Conservation (phyloP, 2,329 filamentous ascomycete species). For the Cryphonectria carpinicola region DNA sequence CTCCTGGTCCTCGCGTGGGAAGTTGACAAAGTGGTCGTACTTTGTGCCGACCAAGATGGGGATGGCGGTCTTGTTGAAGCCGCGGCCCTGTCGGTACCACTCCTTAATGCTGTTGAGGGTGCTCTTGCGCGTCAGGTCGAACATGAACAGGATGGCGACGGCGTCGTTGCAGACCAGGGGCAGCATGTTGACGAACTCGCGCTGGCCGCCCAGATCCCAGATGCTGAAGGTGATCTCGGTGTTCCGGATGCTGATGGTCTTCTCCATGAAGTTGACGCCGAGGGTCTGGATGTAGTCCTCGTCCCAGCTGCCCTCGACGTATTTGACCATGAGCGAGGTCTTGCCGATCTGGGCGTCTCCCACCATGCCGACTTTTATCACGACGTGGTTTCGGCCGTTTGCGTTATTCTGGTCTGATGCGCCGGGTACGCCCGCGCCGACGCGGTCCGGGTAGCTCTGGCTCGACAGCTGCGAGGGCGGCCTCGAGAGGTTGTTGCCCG, state of each 20-base stretch:
- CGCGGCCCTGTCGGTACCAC: slow-evolving; percentile 96
- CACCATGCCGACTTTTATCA: slow-evolving; percentile 99
- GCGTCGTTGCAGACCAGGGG: slow-evolving; percentile 99
- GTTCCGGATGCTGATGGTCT: slow-evolving; percentile 98
- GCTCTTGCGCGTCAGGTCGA: slow-evolving; percentile 96
- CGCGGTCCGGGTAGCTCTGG: slow-evolving; percentile 49
- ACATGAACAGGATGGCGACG: slow-evolving; percentile 99
- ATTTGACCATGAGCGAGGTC: slow-evolving; percentile 99
- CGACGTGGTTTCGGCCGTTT: slow-evolving; percentile 70
- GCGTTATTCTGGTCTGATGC: slow-evolving; percentile 40
- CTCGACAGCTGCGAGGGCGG: slow-evolving; percentile 59
- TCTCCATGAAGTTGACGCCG: slow-evolving; percentile 99
- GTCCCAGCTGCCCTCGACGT: slow-evolving; percentile 98
- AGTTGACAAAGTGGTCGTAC: slow-evolving; percentile 99
- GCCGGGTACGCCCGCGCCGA: slow-evolving; percentile 40
- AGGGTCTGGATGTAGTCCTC: slow-evolving; percentile 99
- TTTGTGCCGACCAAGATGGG: slow-evolving; percentile 97
- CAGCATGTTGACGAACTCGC: slow-evolving; percentile 99
- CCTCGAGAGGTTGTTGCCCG: slow-evolving; percentile 50
- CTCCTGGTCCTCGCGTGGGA: slow-evolving; percentile 94
- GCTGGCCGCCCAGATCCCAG: slow-evolving; percentile 96
- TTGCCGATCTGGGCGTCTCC: slow-evolving; percentile 99
- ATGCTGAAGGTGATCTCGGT: slow-evolving; percentile 99
- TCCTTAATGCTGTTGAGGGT: slow-evolving; percentile 99
- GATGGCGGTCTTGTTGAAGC: slow-evolving; percentile 99